Evolutionary conservation across 2,329 filamentous ascomycete genomes (phyloP), one percentile per base, ranked within the genome.

Genomic region (Sphaerulina populicola): DNA sequence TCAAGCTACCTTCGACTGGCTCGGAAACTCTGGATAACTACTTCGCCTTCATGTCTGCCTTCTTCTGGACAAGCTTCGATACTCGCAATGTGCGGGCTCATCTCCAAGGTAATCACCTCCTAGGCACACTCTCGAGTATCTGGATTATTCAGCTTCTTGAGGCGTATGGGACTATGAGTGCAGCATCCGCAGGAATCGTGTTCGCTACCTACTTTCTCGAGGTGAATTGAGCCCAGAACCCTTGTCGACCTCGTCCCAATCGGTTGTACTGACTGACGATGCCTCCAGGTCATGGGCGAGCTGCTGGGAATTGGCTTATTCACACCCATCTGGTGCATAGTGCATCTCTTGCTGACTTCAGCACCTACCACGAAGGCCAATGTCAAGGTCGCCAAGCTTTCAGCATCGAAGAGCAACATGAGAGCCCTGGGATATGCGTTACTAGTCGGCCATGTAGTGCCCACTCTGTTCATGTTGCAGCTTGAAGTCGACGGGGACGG

Each of bases 71-170:
- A 9, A 48, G 53, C 9, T 45, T 56, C 10, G 58, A 60, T 18
- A 9, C 57, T 10, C 27, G 54, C 29, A 60, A 60, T 46, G 53
- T 58, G 2, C 47, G 54, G 2, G 57, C 55, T 12, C 58, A 59
- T 48, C 41, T 54, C 35, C 51, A 56, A 31, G 58, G 56, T 12
- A 57, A 60, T 23, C 53, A 57, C 29, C 47, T 60, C 2, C 38
- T 59, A 5, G 58, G 58, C 39, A 59, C 57, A 1, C 46, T 60
- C 3, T 52, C 47, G 5, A 54, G 51, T 29, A 55, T 56, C 35
- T 60, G 55, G 55, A 48, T 59, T 12, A 30, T 60, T 4, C 59
- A 59, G 53, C 55, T 60, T 6, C 23, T 49, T 14, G 58, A 60
- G 46, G 54, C 53, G 12, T 53, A 60, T 31, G 51, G 54, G 12